Percentiles rank a stretch among this genome's conserved stretches.
Evolutionary conservation across 371 early-diverging fungal species (phyloP).

Genomic region (Actinomortierella ambigua): DNA sequence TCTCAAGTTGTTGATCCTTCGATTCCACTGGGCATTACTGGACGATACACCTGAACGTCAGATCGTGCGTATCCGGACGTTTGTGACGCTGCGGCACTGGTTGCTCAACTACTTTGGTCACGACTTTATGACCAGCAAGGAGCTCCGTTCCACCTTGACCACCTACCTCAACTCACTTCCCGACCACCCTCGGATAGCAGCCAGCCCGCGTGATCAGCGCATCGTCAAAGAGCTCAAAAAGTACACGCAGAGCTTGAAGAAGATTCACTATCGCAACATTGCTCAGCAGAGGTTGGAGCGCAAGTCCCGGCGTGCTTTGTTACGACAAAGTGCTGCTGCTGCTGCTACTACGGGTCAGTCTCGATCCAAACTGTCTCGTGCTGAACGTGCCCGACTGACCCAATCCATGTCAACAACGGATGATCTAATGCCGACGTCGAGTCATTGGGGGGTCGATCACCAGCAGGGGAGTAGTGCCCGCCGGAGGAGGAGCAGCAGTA

Average conservation of each 20-base stretch:
- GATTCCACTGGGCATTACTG: slow-evolving; percentile 65
- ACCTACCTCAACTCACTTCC: slow-evolving; percentile 52
- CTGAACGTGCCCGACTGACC: no score
- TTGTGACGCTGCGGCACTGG: slow-evolving; percentile 74
- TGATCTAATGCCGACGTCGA: no score
- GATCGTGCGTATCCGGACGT: slow-evolving; percentile 69
- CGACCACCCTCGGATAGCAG: slow-evolving; percentile 48
- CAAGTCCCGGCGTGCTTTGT: no score
- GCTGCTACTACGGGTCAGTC: no score
- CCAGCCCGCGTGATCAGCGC: slow-evolving; percentile 56
- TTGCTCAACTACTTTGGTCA: slow-evolving; percentile 66
- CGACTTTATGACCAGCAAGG: slow-evolving; percentile 63
- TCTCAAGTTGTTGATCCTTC: slow-evolving; percentile 60
- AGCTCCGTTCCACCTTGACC: slow-evolving; percentile 51
- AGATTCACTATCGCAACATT: slow-evolving; percentile 17
- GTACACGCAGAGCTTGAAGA: slow-evolving; percentile 25
- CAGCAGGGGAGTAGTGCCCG: no score
- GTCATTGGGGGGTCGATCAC: no score
- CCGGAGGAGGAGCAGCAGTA: no score
- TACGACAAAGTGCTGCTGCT: no score
- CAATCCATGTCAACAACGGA: no score
- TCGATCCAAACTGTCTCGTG: no score
- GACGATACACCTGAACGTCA: slow-evolving; percentile 59
- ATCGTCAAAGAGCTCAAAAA: slow-evolving; percentile 55
- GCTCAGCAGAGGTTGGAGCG: not conserved